A percentile compares a stretch with the other conserved stretches of the same genome.
phyloP scores from a whole-genome alignment of 768 basidiomycete species.

The Termitomyces sp. region DNA sequence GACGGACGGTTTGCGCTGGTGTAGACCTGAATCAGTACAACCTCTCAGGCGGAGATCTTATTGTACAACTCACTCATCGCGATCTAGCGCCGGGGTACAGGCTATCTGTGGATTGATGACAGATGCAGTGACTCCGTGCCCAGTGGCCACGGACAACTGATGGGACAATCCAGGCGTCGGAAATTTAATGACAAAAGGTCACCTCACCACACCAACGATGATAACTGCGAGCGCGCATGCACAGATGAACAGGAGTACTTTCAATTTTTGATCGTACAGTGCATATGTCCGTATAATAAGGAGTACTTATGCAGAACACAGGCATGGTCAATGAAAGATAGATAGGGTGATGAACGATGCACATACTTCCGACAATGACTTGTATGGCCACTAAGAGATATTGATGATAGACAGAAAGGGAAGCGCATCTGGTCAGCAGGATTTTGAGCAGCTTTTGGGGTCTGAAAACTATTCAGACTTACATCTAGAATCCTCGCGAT shows the following conservation, averaged over 20 bases:
- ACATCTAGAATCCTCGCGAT: background rate
- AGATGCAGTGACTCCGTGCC: background rate
- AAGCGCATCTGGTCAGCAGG: background rate
- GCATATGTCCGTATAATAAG: conserved; percentile 38
- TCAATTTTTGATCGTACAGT: conserved; percentile 27
- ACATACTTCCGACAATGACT: background rate
- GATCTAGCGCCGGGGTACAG: background rate
- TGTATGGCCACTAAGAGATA: background rate
- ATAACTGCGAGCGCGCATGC: conserved; percentile 22
- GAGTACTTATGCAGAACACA: conserved; percentile 20
- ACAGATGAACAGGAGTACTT: conserved; percentile 22
- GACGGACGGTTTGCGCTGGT: background rate
- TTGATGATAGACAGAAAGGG: background rate
- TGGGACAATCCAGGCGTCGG: background rate
- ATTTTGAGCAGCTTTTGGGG: background rate
- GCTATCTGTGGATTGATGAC: background rate
- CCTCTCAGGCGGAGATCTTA: too few species aligned
- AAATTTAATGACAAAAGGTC: background rate
- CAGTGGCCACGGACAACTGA: background rate
- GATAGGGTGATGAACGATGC: background rate
- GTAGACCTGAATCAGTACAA: background rate
- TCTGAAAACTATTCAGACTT: background rate
- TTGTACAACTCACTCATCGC: background rate
- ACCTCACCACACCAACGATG: conserved; percentile 2
- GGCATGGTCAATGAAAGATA: background rate